A percentile compares a stretch with the other conserved stretches of the same genome.
Evolutionary conservation across 2,329 filamentous ascomycete species (phyloP).

Genomic region (Berkeleyomyces basicola): DNA sequence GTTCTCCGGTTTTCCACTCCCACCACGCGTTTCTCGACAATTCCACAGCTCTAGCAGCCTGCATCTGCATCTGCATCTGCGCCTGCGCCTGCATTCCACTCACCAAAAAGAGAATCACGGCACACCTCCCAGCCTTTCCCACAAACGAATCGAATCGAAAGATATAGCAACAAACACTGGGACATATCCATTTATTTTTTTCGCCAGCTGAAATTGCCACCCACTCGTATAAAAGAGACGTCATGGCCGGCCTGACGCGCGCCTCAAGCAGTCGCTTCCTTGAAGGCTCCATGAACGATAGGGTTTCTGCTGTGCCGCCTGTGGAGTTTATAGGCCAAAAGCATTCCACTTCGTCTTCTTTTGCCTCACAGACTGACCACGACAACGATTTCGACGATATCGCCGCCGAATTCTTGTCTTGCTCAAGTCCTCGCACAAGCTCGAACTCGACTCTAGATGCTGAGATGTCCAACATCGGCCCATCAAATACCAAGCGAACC

Average conservation of each 20-base stretch:
- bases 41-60: not conserved
- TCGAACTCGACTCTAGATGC: not conserved
- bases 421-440: constrained; percentile 10
- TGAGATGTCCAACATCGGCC: constrained; percentile 3
- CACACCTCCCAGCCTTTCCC: not conserved
- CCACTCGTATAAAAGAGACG: not conserved
- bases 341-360: not conserved
- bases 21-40: not conserved
- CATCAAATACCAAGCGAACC: not conserved
- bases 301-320: constrained; percentile 54
- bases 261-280: constrained; percentile 40
- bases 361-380: constrained; percentile 18
- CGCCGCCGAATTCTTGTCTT: constrained; percentile 14
- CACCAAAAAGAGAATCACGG: not conserved
- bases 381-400: constrained; percentile 15
- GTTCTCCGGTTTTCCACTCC: not conserved
- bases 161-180: not conserved
- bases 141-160: not conserved
- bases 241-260: constrained; percentile 11
- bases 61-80: too few relatives aligned
- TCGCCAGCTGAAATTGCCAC: not conserved
- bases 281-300: constrained; percentile 79
- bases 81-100: not conserved
- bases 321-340: constrained; percentile 40
- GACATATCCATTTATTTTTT: not conserved